Evolutionary conservation across 139 green algal species (phyloP), one percentile per base, ranked within the genome.

Genomic region (Coelastrella sp.): DNA sequence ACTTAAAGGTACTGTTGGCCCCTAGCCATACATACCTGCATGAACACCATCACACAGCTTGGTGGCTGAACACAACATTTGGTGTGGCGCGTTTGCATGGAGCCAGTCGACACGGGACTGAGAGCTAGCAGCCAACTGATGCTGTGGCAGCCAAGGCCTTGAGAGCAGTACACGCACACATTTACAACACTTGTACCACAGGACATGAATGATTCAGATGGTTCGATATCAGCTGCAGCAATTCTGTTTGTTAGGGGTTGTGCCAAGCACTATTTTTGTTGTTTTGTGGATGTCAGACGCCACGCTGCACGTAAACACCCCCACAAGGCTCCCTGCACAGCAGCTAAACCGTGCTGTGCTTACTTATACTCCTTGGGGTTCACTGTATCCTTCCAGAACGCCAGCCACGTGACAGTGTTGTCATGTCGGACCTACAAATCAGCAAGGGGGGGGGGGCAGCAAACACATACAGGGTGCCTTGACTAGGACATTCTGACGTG

Each of bases 371-470:
- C 96, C 92, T 97, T 98, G 20, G 92, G 73, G 89, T 95, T 97
- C 86, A 99, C 96, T 20, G 98, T 97, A 94, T 99, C 98, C 87
- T 97, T 97, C 98, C 98, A 99, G 93, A 93, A 99, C 3, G 98
- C 98, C 85, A 99, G 95, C 98, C 98, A 99, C 0, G 98, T 99
- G 16, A 99, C 98, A 0, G 95, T 98, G 90, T 98, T 94, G 95
- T 99, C 96, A 92, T 99, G 96, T 11, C 94, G 93, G 14, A 76
- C 68, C 68, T 76, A 71, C 64, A 7, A 11, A 71, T 11, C 64
- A 71, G 3, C 16, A 98, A 71, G 1, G 11, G 61, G 11, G 11
- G 61, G 61, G 14, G 61, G 3, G 11, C 11, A 19, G 61, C 61
- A 71, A 13, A 13, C 14, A 47, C 32, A 47, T 47, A 47, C 32